These are phyloP conservation scores for Amanita subjunquillea DNA, from an alignment of 768 basidiomycete genomes.

Conservation along the genomic window DNA sequence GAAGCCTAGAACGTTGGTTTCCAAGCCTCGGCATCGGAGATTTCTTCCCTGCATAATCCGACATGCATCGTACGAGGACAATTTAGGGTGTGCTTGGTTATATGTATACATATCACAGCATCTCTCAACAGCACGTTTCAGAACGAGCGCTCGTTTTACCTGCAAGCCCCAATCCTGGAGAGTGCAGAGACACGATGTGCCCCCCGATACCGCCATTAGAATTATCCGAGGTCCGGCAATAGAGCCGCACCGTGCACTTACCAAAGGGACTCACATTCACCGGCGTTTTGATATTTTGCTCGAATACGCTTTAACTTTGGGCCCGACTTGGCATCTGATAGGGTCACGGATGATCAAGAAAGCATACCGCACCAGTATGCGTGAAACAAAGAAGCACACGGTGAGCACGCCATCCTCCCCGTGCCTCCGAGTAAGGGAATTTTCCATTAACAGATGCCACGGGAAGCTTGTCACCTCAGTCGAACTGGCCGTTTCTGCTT, in stretches of 20 bases:
- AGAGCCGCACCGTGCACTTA: conserved; percentile 57
- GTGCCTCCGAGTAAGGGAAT: conserved; percentile 49
- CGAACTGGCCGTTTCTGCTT: conserved; percentile 55
- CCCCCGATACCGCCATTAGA: conserved; percentile 92
- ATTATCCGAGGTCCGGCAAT: conserved; percentile 23
- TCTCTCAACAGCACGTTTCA: conserved; percentile 44
- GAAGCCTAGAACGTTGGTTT: conserved; percentile 81
- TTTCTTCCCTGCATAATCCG: conserved; percentile 78
- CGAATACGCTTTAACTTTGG: conserved; percentile 84
- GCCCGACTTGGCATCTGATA: conserved; percentile 58
- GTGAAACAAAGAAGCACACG: no score
- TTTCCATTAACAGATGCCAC: conserved; percentile 87
- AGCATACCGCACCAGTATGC: conserved; percentile 51
- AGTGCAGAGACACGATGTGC: conserved; percentile 86
- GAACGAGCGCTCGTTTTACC: conserved; percentile 60
- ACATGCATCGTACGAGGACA: conserved; percentile 55
- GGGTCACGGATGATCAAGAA: conserved; percentile 14
- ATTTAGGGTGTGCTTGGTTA: not conserved
- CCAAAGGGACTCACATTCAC: conserved; percentile 76
- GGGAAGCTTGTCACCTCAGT: conserved; percentile 62
- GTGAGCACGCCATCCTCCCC: conserved; percentile 65
- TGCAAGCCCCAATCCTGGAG: conserved; percentile 72
- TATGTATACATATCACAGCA: not conserved
- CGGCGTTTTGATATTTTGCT: conserved; percentile 73
- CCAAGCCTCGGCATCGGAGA: conserved; percentile 63